A percentile compares a stretch with the other conserved stretches of the same genome.
phyloP scores from a whole-genome alignment of 495 filamentous ascomycete species.

The Xeromyces bisporus region DNA sequence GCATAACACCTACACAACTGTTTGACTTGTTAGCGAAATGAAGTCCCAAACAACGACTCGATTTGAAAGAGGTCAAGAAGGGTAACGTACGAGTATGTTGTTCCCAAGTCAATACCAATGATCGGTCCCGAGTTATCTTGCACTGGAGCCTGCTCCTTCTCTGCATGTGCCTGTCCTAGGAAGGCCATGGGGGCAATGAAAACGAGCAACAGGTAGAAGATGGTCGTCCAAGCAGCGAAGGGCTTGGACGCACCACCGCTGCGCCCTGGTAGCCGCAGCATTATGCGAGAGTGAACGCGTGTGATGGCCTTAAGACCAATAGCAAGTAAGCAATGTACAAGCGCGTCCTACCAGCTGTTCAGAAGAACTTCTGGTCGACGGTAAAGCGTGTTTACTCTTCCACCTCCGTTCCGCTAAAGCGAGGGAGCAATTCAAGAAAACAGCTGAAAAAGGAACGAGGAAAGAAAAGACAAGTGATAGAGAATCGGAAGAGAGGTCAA shows the following conservation, averaged over 20 bases:
- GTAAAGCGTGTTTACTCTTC: no score
- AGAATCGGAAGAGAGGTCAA: constrained; percentile 1
- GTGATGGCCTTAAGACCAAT: constrained; percentile 3
- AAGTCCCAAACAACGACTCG: neutral
- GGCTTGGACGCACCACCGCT: constrained; percentile 30
- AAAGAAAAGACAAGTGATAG: constrained; percentile 2
- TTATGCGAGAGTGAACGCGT: constrained; percentile 13
- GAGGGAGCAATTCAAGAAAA: constrained; percentile 7
- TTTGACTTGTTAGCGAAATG: constrained; percentile 6
- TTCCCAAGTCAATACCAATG: constrained; percentile 96
- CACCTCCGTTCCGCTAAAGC: no score
- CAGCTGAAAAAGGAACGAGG: constrained; percentile 8
- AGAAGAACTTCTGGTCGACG: no score
- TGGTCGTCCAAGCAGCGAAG: constrained; percentile 47
- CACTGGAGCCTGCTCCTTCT: constrained; percentile 45
- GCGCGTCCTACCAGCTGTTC: no score
- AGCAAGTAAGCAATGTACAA: constrained; percentile 4
- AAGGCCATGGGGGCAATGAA: constrained; percentile 63
- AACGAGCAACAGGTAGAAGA: constrained; percentile 72
- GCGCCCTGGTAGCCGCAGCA: constrained; percentile 30
- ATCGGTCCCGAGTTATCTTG: constrained; percentile 65
- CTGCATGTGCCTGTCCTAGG: constrained; percentile 54
- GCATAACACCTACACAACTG: constrained; percentile 94
- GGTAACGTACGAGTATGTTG: constrained; percentile 65
- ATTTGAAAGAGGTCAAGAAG: neutral